Evolutionary conservation across 2,329 filamentous ascomycete genomes (phyloP).

Genomic region (Akanthomyces dipterigenus): DNA sequence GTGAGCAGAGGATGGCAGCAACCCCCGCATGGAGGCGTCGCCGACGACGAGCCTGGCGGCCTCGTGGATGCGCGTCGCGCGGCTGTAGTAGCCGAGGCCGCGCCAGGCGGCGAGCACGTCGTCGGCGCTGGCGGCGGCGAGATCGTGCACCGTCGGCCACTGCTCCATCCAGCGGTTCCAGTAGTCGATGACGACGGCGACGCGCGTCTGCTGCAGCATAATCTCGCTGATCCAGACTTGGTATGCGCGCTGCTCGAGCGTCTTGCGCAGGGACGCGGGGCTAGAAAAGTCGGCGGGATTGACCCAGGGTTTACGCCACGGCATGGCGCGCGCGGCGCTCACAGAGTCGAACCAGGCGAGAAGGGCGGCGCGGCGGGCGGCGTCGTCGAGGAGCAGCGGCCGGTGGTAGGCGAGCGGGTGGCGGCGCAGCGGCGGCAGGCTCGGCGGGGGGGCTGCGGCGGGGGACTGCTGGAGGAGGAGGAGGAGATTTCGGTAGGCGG

Average conservation of each 20-base stretch:
- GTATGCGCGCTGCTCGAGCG: conserved; percentile 50
- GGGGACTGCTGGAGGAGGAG: background rate
- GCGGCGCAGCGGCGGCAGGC: conserved; percentile 15
- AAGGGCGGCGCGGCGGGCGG: conserved; percentile 29
- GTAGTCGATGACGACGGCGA: conserved; percentile 55
- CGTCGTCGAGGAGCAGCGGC: conserved; percentile 39
- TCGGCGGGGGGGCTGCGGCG: background rate
- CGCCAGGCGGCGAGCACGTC: conserved; percentile 54
- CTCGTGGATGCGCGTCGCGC: conserved; percentile 53
- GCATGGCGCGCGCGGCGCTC: conserved; percentile 44
- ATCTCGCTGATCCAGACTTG: conserved; percentile 62
- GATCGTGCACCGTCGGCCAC: conserved; percentile 52
- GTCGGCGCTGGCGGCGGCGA: conserved; percentile 46
- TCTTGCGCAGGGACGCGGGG: conserved; percentile 29
- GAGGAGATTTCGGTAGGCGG: background rate
- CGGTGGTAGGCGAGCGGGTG: conserved; percentile 41
- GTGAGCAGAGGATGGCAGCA: conserved; percentile 41
- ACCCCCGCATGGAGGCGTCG: conserved; percentile 34
- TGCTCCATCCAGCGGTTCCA: conserved; percentile 55
- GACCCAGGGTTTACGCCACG: conserved; percentile 54
- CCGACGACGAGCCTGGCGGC: conserved; percentile 45
- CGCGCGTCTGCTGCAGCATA: conserved; percentile 61
- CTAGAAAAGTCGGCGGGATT: conserved; percentile 30
- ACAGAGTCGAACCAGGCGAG: conserved; percentile 47
- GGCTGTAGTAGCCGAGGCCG: conserved; percentile 57